Base-by-base conservation (phyloP, 108 stramenopile genomes). In the Fragilaria radians region DNA sequence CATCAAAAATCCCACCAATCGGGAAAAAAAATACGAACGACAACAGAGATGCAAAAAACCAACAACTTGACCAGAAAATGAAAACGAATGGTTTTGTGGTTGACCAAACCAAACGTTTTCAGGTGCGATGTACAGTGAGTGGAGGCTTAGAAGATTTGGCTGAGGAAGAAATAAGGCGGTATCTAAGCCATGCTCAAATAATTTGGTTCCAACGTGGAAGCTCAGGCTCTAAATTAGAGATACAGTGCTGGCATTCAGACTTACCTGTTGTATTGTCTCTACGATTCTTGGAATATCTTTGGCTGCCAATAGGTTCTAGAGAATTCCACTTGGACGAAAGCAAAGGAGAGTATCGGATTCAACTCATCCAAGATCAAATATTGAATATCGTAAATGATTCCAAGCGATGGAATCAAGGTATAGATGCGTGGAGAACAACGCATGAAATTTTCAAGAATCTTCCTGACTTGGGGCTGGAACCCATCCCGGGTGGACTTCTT, bases 71-170 rank as follows among this genome's bases (percentile, higher is more conserved):
- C n/a, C n/a, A n/a, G n/a, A n/a, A n/a, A n/a, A n/a, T n/a, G n/a
- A n/a, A n/a, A n/a, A n/a, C n/a, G n/a, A n/a, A n/a, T n/a, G n/a
- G n/a, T n/a, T n/a, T n/a, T n/a, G n/a, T n/a, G n/a, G n/a, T n/a
- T n/a, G n/a, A n/a, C n/a, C n/a, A n/a, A n/a, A n/a, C n/a, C n/a
- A n/a, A n/a, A n/a, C n/a, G 49, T 19, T 50, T 9, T 22, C 49
- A 19, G 5, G 18, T 52, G 22, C 52, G 52, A 52, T 52, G 52
- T 52, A 58, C 67, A 4, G 66, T 77, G 9, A 77, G 67, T 59
- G 76, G 76, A 19, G 76, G 76, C 19, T 59, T 77, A 3, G 76
- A 77, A 57, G 67, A 54, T 9, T 61, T 77, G 28, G 76, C 66
- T n/a, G 47, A 61, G 32, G 11, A 29, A 33, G 65, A 77, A 77